These are phyloP conservation scores for Trichoderma afroharzianum DNA, from an alignment of 2,329 filamentous ascomycete species.

Conservation along the genomic window DNA sequence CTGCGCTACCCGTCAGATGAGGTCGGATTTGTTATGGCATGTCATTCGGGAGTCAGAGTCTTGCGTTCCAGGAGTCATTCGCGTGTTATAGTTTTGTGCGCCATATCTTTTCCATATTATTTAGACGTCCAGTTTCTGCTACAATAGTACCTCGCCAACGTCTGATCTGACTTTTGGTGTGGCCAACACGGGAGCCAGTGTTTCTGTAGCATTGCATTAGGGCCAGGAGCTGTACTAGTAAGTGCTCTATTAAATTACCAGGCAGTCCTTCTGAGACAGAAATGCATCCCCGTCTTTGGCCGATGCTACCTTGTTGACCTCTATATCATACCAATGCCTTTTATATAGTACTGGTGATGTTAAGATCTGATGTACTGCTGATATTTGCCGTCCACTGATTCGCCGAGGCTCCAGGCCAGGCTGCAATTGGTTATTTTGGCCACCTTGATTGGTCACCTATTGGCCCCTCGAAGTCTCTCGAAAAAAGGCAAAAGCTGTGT, in stretches of 20 bases:
- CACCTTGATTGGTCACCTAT: neutral
- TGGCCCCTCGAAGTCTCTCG: neutral
- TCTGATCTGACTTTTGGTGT: neutral
- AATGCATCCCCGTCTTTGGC: neutral
- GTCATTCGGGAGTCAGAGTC: slow-evolving; percentile 21
- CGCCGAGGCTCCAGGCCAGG: neutral
- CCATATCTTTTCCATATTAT: slow-evolving; percentile 15
- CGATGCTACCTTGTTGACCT: neutral
- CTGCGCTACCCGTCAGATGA: slow-evolving; percentile 16
- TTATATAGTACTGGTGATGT: neutral
- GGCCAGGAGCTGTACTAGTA: neutral
- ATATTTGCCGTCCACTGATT: neutral
- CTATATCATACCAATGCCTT: neutral
- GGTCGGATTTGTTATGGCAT: slow-evolving; percentile 21
- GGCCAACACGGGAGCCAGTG: neutral
- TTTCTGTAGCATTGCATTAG: neutral
- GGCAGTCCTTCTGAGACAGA: neutral
- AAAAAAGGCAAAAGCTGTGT: neutral
- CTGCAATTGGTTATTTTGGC: neutral
- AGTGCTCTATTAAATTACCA: neutral
- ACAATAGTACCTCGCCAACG: slow-evolving; percentile 6
- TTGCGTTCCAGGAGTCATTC: slow-evolving; percentile 21
- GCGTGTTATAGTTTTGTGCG: slow-evolving; percentile 18
- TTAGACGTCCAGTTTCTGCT: slow-evolving; percentile 17
- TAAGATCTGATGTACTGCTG: neutral